Base-by-base conservation (phyloP, 352 stramenopile species). In the Phytophthora pseudosyringae region DNA sequence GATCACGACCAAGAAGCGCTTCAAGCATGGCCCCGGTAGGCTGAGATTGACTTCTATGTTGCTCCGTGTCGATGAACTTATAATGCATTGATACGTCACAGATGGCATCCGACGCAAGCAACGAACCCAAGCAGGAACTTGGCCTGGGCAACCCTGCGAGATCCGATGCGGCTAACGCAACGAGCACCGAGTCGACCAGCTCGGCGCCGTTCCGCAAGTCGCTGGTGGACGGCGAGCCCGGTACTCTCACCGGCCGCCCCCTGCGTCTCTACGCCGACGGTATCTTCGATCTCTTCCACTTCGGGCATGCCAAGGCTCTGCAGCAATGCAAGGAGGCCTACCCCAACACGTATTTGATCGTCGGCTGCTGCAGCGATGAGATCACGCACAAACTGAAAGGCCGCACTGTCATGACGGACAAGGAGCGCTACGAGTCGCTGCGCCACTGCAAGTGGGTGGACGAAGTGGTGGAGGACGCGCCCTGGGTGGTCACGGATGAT, bases 221-320 rank as follows among this genome's bases (percentile, higher is more conserved):
- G 15, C 67, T 93, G 32, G 59, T 62, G 10, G 84, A 91, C 28
- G 83, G 86, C 41, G 76, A 92, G 50, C 81, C 82, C 3, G 86
- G 86, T 13, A 88, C 82, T 9, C 51, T 85, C 9, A 92, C 82
- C 38, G 86, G 86, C 7, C 79, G 83, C 21, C 88, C 88, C 2
- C 64, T 96, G 44, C 82, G 88, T 56, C 72, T 96, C 13, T 96
- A 95, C 46, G 88, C 88, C 5, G 88, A 96, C 51, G 88, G 88
- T n/a, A 94, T 95, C 59, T 96, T 96, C 59, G 86, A 96, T 64
- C 72, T 96, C 15, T 96, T 95, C 75, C 87, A 96, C 60, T 95
- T 93, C 52, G 87, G 89, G 29, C 89, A 96, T 71, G 86, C 89
- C 28, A 88, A 88, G 59, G 87, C 89, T 5, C 65, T 96, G 54